Evolutionary conservation across 805 yeast species (phyloP), one percentile per base, ranked within the genome.

Genomic region (Schizosaccharomyces japonicus): DNA sequence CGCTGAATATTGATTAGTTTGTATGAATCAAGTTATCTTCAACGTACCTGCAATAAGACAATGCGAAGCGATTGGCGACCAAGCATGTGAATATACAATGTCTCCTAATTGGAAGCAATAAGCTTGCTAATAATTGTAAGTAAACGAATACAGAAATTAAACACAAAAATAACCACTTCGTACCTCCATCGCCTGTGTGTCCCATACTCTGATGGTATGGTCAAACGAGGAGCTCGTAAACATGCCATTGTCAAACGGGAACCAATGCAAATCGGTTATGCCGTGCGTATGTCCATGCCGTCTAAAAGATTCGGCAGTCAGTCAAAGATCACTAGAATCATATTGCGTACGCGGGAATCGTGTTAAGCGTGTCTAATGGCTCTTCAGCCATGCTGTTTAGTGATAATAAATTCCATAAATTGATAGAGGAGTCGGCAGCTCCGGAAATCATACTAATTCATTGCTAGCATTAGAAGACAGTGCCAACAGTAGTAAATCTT

Each of bases 181-280:
- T 36, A 73, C 72, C n/a, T 66, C 65, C 52, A 84, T 61, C 15
- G 69, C 63, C 49, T 69, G 69, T 0, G 94, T 70, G 57, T 83
- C 94, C 92, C 93, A 85, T 1, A 83, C 66, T 52, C 76, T 79
- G 21, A 84, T 71, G 0, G 74, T 70, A 50, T 71, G 73, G 59
- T 85, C 95, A 58, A 75, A 82, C 0, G 94, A 81, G 1, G 83
- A 74, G 2, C 83, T 71, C 17, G 83, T 67, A 63, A 83, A 84
- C 76, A 85, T 68, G 1, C 94, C 95, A 30, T 76, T 73, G 60
- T 85, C 95, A 42, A 65, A 64, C 0, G 90, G 84, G 87, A 94
- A 87, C 95, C 95, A 85, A 54, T 69, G 66, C 0, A 81, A 65
- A 13, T 72, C 62, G 0, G 93, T 79, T 0, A 85, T 67, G 0